Evolutionary conservation across 164 flowering plant species (phyloP), one percentile per base, ranked within the genome.

Genomic region (Euptelea pleiosperma): DNA sequence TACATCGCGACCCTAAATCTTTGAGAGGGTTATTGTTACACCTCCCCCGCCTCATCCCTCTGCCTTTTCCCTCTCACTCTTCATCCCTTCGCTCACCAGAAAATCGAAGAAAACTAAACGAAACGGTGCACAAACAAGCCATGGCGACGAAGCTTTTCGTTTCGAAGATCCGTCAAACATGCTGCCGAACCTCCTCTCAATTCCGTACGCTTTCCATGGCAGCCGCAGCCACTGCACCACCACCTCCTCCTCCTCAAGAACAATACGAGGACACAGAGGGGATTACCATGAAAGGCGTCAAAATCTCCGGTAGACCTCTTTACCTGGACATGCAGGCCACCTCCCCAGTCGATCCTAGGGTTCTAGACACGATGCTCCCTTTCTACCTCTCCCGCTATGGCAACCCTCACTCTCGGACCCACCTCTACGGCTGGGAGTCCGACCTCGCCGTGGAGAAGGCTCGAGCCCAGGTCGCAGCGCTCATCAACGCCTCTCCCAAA

Each of bases 301-400:
- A 77, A 56, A 83, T 93, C 60, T 71, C 83, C 3, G 96, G 91
- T 4, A 57, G 97, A 9, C 99, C 97, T 0, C 83, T 93, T 10
- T 90, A 93, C 67, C 85, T 90, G 6, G 97, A 93, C 55, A 79
- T 93, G 89, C 99, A 93, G 52, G 96, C 97, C 1, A 88, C 99
- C 0, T 74, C 96, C 0, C 99, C 99, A 0, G 87, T 90, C 26
- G 99, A 93, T 63, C 99, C 99, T 7, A 66, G 99, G 25, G 96
- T 86, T 19, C 70, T 90, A 10, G 99, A 93, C 53, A 80, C 85
- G 19, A 90, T 90, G 99, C 90, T 88, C 3, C 99, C 97, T 4
- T 93, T 37, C 72, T 79, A 70, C 53, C 51, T 82, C 67, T 65
- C 84, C 31, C 96, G 75, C 4, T 93, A 41, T 68, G 99, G 99